Percentiles rank a stretch among this genome's conserved stretches.
These are phyloP conservation scores for Codiaeum variegatum DNA, from an alignment of 441 rosid genomes.

Conservation along the genomic window DNA sequence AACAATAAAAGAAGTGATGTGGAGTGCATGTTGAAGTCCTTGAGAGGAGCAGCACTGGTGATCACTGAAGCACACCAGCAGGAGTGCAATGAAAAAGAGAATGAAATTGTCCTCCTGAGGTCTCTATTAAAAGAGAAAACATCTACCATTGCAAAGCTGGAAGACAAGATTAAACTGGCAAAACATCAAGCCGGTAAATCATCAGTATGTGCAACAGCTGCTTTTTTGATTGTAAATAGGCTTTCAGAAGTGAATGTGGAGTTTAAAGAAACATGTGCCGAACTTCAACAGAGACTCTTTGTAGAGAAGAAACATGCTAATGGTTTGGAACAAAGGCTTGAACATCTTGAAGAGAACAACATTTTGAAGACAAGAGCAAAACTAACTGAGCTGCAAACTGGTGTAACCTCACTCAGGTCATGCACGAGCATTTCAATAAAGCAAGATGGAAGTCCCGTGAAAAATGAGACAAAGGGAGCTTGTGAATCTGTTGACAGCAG, in stretches of 20 bases:
- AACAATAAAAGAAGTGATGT: constrained; percentile 59
- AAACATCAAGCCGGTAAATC: constrained; percentile 42
- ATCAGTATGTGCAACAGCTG: constrained; percentile 75
- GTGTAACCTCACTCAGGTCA: constrained; percentile 59
- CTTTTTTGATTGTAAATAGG: constrained; percentile 73
- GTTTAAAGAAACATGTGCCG: constrained; percentile 42
- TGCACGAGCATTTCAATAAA: constrained; percentile 45
- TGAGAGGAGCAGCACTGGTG: constrained; percentile 80
- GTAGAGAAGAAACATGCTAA: constrained; percentile 50
- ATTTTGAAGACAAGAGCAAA: constrained; percentile 56
- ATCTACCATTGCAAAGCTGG: constrained; percentile 46
- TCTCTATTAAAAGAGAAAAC: constrained; percentile 51
- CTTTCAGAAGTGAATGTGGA: constrained; percentile 53
- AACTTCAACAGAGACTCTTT: constrained; percentile 41
- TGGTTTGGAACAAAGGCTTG: constrained; percentile 55
- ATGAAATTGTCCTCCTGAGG: constrained; percentile 47
- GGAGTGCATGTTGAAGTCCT: constrained; percentile 81
- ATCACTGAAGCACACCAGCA: constrained; percentile 90
- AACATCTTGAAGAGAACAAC: constrained; percentile 54
- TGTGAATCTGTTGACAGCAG: constrained; percentile 30
- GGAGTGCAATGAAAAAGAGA: constrained; percentile 77
- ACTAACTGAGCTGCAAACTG: constrained; percentile 61
- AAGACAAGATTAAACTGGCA: constrained; percentile 56
- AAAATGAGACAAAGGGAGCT: constrained; percentile 27
- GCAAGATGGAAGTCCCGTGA: constrained; percentile 32